These are phyloP conservation scores for Peribolospora kevripleyi DNA, from an alignment of 768 basidiomycete species.

Conservation along the genomic window DNA sequence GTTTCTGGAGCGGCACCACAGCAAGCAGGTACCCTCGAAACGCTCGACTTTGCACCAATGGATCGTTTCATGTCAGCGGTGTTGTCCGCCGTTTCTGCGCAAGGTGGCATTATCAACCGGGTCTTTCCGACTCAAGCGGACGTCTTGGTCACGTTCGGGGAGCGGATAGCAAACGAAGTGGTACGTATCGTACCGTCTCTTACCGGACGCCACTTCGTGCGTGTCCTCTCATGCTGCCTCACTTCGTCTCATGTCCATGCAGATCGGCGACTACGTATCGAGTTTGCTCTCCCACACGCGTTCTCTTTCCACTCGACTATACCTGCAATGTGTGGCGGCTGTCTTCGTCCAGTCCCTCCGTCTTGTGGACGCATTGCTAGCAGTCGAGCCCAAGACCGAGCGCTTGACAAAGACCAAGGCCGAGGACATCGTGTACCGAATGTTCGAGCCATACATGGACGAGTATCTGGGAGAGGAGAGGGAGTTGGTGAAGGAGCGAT, in stretches of 20 bases:
- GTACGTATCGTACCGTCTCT: conserved; percentile 14
- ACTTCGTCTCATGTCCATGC: not conserved
- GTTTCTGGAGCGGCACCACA: conserved; percentile 3
- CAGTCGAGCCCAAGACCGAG: conserved; percentile 28
- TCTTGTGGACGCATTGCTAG: conserved; percentile 50
- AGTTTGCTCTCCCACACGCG: conserved; percentile 53
- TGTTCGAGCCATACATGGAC: conserved; percentile 94
- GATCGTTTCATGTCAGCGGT: conserved; percentile 60
- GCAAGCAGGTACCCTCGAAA: conserved; percentile 15
- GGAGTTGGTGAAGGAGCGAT: conserved; percentile 46
- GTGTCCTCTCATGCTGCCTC: not conserved
- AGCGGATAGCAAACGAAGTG: conserved; percentile 62
- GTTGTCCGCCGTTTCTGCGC: conserved; percentile 37
- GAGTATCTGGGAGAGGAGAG: conserved; percentile 90
- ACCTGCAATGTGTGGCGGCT: conserved; percentile 66
- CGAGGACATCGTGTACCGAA: conserved; percentile 67
- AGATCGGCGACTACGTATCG: conserved; percentile 72
- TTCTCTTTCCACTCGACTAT: conserved; percentile 42
- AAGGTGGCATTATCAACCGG: conserved; percentile 55
- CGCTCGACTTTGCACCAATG: conserved; percentile 75
- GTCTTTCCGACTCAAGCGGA: conserved; percentile 63
- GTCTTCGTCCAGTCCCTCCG: conserved; percentile 70
- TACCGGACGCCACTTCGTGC: too few species aligned
- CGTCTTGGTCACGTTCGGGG: conserved; percentile 58
- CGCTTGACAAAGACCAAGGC: conserved; percentile 27